Evolutionary conservation across 371 early-diverging fungal species (phyloP).

Genomic region (Mucor circinelloides): DNA sequence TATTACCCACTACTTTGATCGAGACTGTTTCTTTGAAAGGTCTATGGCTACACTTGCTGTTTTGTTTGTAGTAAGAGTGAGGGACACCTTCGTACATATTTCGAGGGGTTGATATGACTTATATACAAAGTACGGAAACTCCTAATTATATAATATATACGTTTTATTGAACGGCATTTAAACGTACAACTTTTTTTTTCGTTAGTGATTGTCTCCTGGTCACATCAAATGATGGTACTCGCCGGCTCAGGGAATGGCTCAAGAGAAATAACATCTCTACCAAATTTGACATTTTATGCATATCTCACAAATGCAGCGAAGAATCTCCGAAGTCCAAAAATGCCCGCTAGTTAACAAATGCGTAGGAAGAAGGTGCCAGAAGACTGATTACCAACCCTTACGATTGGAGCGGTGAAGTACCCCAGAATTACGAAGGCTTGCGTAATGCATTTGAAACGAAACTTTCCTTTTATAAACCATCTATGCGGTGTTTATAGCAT

Average conservation of each 20-base stretch:
- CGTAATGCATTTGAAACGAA: conserved; percentile 11
- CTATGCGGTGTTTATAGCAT: background rate
- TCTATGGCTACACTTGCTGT: background rate
- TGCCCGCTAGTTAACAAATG: no score
- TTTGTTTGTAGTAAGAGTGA: background rate
- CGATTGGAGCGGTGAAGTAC: conserved; percentile 7
- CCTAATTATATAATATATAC: background rate
- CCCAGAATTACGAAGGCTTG: conserved; percentile 18
- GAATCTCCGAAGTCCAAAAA: no score
- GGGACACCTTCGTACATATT: background rate
- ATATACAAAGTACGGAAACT: background rate
- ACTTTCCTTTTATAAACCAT: conserved; percentile 3
- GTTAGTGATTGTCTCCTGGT: background rate
- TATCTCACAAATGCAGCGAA: background rate
- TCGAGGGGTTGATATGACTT: background rate
- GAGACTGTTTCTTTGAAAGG: background rate
- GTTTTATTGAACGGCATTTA: background rate
- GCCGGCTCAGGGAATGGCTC: background rate
- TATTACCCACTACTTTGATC: background rate
- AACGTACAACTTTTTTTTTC: background rate
- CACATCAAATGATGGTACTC: background rate
- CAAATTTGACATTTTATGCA: background rate
- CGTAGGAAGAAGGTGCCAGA: conserved; percentile 6
- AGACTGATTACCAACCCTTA: background rate
- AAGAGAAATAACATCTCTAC: background rate